phyloP scores from a whole-genome alignment of 371 early-diverging fungal genomes.

The Rhizopus sp. region DNA sequence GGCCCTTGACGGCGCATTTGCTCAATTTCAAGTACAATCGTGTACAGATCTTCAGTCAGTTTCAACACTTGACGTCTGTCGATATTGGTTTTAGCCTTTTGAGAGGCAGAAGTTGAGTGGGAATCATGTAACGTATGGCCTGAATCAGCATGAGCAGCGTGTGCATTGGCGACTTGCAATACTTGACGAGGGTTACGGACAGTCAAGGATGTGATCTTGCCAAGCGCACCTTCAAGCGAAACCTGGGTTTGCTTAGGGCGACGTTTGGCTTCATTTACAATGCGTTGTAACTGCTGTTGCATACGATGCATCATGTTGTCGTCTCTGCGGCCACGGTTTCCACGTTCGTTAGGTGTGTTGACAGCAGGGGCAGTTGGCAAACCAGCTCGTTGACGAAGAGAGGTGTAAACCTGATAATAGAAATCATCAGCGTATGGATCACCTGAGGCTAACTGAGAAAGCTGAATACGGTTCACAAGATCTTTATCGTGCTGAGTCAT shows the following conservation, averaged over 20 bases:
- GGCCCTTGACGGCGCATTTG: constrained; percentile 74
- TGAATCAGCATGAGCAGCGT: constrained; percentile 1
- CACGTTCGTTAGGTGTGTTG: constrained; percentile 15
- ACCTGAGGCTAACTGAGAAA: constrained; percentile 89
- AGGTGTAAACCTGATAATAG: constrained; percentile 89
- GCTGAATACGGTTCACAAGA: constrained; percentile 87
- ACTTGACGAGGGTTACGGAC: constrained; percentile 87
- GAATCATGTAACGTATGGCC: background rate
- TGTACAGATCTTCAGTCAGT: constrained; percentile 80
- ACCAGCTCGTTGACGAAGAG: constrained; percentile 66
- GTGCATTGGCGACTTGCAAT: constrained; percentile 65
- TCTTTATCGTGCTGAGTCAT: constrained; percentile 96
- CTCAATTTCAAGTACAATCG: constrained; percentile 77
- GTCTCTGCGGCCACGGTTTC: constrained; percentile 44
- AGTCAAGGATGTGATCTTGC: constrained; percentile 88
- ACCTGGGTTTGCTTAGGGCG: constrained; percentile 83
- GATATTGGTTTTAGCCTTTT: background rate
- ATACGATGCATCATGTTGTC: constrained; percentile 71
- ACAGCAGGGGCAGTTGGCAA: constrained; percentile 22
- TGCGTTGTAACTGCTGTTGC: constrained; percentile 92
- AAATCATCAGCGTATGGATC: constrained; percentile 92
- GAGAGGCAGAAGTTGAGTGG: background rate
- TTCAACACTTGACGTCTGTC: constrained; percentile 68
- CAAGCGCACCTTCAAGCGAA: constrained; percentile 91
- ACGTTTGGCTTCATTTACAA: constrained; percentile 88